These are phyloP conservation scores for Neofusicoccum umdonicola DNA, from an alignment of 2,329 filamentous ascomycete species.

Conservation along the genomic window DNA sequence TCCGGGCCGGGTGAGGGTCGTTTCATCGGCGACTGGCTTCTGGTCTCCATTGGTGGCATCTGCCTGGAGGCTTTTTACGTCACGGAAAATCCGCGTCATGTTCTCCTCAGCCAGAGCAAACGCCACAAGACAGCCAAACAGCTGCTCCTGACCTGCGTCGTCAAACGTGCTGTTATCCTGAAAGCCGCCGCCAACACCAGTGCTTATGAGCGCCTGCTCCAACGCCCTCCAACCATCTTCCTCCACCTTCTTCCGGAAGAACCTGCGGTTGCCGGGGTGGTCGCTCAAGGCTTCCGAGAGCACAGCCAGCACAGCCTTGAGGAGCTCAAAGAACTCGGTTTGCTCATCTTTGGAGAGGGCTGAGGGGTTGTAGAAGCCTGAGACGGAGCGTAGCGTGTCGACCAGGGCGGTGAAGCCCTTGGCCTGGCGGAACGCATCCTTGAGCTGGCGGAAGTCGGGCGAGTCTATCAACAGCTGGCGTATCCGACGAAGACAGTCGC, in stretches of 20 bases:
- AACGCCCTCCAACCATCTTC: constrained; percentile 76
- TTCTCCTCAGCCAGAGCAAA: constrained; percentile 78
- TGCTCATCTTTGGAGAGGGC: constrained; percentile 63
- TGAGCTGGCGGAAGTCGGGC: constrained; percentile 51
- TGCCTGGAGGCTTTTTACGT: constrained; percentile 28
- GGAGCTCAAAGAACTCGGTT: constrained; percentile 62
- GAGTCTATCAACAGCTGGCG: constrained; percentile 62
- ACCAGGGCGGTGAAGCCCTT: constrained; percentile 75
- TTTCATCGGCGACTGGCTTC: constrained; percentile 21
- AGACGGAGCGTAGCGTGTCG: constrained; percentile 65
- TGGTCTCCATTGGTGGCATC: constrained; percentile 22
- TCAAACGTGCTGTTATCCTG: constrained; percentile 33
- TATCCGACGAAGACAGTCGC: constrained; percentile 61
- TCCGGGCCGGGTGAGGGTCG: neutral
- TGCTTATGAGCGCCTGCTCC: constrained; percentile 68
- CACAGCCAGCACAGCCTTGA: constrained; percentile 70
- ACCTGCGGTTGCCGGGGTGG: constrained; percentile 82
- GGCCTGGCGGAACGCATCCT: constrained; percentile 81
- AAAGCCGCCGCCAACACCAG: constrained; percentile 47
- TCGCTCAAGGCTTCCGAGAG: constrained; percentile 72
- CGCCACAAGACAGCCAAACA: constrained; percentile 79
- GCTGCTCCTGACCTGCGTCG: constrained; percentile 58
- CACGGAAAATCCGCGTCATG: constrained; percentile 64
- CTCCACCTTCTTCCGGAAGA: constrained; percentile 75
- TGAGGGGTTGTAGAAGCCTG: constrained; percentile 71